Evolutionary conservation across 2,329 filamentous ascomycete genomes (phyloP), one percentile per base, ranked within the genome.

Genomic region (Alternaria ventricosa): DNA sequence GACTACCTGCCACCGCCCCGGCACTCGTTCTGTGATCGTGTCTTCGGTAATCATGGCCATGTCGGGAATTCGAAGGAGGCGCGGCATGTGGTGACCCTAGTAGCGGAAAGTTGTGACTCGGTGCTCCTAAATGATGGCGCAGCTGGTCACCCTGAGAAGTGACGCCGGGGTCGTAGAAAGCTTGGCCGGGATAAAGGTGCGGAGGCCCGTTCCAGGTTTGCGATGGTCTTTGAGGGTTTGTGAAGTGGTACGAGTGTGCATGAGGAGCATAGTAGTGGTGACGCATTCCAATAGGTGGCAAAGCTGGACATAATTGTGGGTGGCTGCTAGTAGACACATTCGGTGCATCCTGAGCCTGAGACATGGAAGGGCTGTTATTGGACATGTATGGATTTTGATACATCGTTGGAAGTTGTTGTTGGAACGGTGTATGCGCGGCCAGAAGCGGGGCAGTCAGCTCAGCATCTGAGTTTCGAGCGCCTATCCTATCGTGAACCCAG

Each of bases 371-470:
- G 58, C 63, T 55, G 57, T 47, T 55, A 23, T 46, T 41, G 47
- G 60, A 54, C 15, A 54, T 18, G 28, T 68, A 64, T 13, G 60
- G 55, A 23, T 51, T 28, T 33, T 69, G 63, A 47, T 67, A 69
- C 33, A 63, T 55, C 57, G 53, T 50, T 47, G 58, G 61, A 36
- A 51, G 63, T 57, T 71, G 64, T 54, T 65, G 65, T 61, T 51
- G 54, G 41, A 69, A 62, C 11, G 64, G 61, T 55, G 66, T 51
- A 69, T 67, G 61, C 33, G 60, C 41, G 36, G 65, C 61, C 50
- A 64, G 63, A 57, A 63, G 67, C 46, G 72, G 68, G 54, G 68
- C 61, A 60, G 72, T 57, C 33, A 68, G 55, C 44, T 71, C 71
- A 61, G 70, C 61, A 61, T 62, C 66, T 46, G 65, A 72, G 57